Evolutionary conservation across 106 monocot species (phyloP).

Genomic region (Hemerocallis citrina): DNA sequence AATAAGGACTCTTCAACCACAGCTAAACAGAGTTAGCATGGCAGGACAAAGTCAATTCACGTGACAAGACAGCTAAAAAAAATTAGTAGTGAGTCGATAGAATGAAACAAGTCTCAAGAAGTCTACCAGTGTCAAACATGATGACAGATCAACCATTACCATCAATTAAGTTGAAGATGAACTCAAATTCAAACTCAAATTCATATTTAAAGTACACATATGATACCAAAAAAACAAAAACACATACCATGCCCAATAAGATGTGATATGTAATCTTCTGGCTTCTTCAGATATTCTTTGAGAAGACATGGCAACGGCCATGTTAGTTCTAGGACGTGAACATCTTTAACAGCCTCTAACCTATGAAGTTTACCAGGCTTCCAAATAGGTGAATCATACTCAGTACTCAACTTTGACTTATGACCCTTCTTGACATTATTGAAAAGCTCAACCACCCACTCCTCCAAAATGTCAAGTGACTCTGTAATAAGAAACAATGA

Average conservation of each 20-base stretch:
- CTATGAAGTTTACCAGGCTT: constrained; percentile 68
- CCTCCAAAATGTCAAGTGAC: constrained; percentile 69
- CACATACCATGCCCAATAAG: constrained; percentile 80
- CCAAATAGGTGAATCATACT: constrained; percentile 55
- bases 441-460: constrained; percentile 85
- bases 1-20: neutral
- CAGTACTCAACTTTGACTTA: constrained; percentile 12
- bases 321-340: constrained; percentile 69
- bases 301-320: constrained; percentile 91
- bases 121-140: neutral
- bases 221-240: neutral
- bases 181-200: neutral
- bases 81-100: neutral
- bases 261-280: constrained; percentile 90
- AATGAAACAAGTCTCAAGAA: neutral
- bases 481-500: constrained; percentile 36
- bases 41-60: too few species aligned
- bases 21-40: too few species aligned
- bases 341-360: constrained; percentile 92
- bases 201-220: neutral
- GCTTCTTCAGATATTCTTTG: constrained; percentile 91
- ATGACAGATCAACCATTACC: neutral
- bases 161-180: neutral
- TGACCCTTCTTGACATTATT: constrained; percentile 50
- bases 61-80: neutral